Evolutionary conservation across 805 yeast genomes (phyloP).

Genomic region (Myxozyma melibiosi): DNA sequence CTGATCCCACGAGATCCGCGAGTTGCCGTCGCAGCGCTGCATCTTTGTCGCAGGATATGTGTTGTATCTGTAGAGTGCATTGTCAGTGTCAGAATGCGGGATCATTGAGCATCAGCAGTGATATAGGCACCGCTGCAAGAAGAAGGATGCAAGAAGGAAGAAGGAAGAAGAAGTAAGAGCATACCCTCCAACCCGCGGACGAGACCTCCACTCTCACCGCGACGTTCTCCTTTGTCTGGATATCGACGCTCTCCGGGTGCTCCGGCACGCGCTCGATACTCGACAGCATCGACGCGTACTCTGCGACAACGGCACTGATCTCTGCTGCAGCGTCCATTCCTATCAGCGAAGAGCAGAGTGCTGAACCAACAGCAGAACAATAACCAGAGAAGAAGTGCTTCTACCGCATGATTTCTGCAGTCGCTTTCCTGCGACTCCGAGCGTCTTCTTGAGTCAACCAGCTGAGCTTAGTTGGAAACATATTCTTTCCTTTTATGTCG

Average conservation of each 20-base stretch:
- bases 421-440: no score
- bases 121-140: no score
- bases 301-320: constrained; percentile 4
- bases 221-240: constrained; percentile 21
- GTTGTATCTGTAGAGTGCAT: no score
- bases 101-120: no score
- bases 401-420: neutral
- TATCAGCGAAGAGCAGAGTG: neutral
- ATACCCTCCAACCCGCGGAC: constrained; percentile 26
- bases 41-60: neutral
- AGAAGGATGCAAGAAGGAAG: no score
- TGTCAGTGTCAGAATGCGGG: no score
- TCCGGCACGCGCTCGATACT: neutral
- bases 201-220: constrained; percentile 16
- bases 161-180: neutral
- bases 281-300: constrained; percentile 18
- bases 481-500: no score
- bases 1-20: constrained; percentile 13
- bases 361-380: neutral
- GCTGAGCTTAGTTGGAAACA: no score
- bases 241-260: constrained; percentile 11
- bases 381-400: neutral
- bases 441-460: no score
- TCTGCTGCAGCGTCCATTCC: constrained; percentile 13
- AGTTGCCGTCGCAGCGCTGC: neutral